These are phyloP conservation scores for Metschnikowia continentalis DNA, from an alignment of 805 yeast species.

Conservation along the genomic window DNA sequence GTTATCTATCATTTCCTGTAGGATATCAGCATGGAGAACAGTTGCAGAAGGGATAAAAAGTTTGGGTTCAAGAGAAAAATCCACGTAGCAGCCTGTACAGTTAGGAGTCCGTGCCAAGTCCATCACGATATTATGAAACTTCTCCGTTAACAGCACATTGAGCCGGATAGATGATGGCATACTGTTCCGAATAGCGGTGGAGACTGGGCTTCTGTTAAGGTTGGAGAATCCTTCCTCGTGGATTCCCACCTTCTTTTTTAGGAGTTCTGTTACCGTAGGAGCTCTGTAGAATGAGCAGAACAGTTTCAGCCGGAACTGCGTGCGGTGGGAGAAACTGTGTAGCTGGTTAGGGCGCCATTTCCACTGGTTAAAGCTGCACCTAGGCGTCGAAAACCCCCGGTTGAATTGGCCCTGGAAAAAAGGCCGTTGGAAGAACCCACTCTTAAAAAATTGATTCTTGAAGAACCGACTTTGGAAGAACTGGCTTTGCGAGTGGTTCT, in stretches of 20 bases:
- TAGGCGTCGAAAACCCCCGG: constrained; percentile 11
- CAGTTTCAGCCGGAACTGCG: constrained; percentile 17
- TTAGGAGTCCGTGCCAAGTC: constrained; percentile 17
- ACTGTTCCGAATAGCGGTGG: neutral
- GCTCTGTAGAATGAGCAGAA: constrained; percentile 12
- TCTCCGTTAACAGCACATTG: constrained; percentile 27
- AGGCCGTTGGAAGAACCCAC: neutral
- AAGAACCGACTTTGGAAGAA: neutral
- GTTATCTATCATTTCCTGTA: constrained; percentile 19
- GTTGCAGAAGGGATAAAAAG: constrained; percentile 32
- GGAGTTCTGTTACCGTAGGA: constrained; percentile 15
- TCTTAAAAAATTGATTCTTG: neutral
- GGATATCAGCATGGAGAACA: constrained; percentile 27
- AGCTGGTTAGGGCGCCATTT: constrained; percentile 16
- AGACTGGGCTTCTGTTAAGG: neutral
- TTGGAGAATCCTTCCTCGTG: neutral
- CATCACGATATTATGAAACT: constrained; percentile 17
- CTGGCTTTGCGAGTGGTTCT: neutral
- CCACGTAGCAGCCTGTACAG: constrained; percentile 21
- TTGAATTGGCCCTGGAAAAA: neutral
- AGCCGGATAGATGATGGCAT: constrained; percentile 20
- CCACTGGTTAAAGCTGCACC: constrained; percentile 10
- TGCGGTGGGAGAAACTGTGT: constrained; percentile 14
- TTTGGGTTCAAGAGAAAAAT: constrained; percentile 28
- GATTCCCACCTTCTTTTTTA: constrained; percentile 9